Base-by-base conservation (phyloP, 352 stramenopile genomes). In the Phytophthora melonis region DNA sequence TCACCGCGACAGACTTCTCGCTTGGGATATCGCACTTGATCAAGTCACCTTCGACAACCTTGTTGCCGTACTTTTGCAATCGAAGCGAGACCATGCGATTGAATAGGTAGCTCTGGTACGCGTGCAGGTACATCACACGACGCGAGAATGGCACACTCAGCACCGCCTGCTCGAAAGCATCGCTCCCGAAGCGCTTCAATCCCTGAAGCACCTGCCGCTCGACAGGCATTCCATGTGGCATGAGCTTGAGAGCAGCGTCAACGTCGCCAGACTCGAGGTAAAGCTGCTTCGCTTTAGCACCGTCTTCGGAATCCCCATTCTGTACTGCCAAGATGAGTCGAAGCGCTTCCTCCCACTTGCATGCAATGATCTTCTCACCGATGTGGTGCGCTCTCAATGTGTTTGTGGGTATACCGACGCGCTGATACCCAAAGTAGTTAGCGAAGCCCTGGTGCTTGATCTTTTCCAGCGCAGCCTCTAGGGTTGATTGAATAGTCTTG, bases 401-500 rank as follows among this genome's bases (percentile, higher is more conserved):
- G 11, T 74, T 85, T 0, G 74, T 70, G 1, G 86, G 85, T 1
- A 83, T 58, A 0, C 89, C 87, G 49, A 96, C 86, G 4, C 87
- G 89, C 68, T 96, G 87, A 65, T 93, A 92, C 10, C 89, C 87
- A 75, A 94, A 96, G 76, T 92, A 96, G 62, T 96, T 94, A n/a
- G 83, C 63, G 49, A 93, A 94, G 2, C 87, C 87, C 5, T 66
- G 65, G 18, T 34, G n/a, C 34, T 75, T 57, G 9, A 92, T 66
- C 3, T 65, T 68, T 8, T 75, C 63, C 4, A 93, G 58, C 23
- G 74, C 71, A 3, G 39, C 30, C 9, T 70, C 66, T 30, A 84
- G 56, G 10, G 52, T 66, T 10, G 21, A 75, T 11, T 68, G 68
- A 13, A 83, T 43, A 1, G 25, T 66, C 0, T 56, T 47, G n/a